Conservation (phyloP, 2,329 filamentous ascomycete genomes). For the Fusarium acutatum region DNA sequence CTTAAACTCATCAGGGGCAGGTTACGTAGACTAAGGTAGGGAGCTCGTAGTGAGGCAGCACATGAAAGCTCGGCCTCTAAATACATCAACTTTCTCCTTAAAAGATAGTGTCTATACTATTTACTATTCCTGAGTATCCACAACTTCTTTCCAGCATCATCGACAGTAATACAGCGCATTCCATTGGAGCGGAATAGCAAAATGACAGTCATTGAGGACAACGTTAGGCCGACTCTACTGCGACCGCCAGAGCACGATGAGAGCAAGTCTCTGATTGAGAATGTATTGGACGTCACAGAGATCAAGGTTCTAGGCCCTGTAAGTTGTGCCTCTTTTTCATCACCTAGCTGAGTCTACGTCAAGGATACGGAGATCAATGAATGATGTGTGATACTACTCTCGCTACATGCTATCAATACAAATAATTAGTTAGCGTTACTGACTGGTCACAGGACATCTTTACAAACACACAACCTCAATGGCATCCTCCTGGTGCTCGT, state of each 20-base stretch:
- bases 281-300: slow-evolving; percentile 86
- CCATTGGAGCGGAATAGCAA: background rate
- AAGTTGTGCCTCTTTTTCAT: slow-evolving; percentile 45
- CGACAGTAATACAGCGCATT: background rate
- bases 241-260: slow-evolving; percentile 77
- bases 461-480: slow-evolving; percentile 90
- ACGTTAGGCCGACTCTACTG: slow-evolving; percentile 55
- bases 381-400: background rate
- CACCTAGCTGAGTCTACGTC: background rate
- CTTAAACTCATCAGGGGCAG: slow-evolving; percentile 21
- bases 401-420: background rate
- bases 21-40: slow-evolving; percentile 8
- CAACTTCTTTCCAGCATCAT: background rate
- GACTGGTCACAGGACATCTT: slow-evolving; percentile 75
- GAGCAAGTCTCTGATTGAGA: slow-evolving; percentile 83
- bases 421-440: background rate
- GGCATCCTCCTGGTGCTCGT: slow-evolving; percentile 90
- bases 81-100: background rate
- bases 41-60: slow-evolving; percentile 14
- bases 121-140: background rate
- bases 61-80: slow-evolving; percentile 26
- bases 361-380: background rate
- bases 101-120: background rate
- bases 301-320: slow-evolving; percentile 79
- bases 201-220: slow-evolving; percentile 39